Conservation (phyloP, 78 protist genomes). For the Creolimax fragrantissima region DNA sequence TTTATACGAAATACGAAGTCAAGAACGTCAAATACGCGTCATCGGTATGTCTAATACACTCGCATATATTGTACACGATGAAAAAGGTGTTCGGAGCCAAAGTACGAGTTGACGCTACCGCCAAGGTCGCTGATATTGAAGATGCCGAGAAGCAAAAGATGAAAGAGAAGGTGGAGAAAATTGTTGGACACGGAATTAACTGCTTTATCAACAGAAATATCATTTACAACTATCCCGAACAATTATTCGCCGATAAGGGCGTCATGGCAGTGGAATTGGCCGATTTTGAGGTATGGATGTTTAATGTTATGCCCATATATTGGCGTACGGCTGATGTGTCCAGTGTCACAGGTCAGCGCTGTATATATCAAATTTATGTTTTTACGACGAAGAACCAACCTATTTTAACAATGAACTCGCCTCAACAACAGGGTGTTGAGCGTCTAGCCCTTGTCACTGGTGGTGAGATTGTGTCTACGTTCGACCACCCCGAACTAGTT, state of each 20-base stretch:
- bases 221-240: constrained; percentile 96
- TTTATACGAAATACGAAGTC: too few relatives aligned
- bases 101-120: constrained; percentile 48
- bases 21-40: too few relatives aligned
- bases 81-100: not conserved
- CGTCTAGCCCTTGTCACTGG: constrained; percentile 63
- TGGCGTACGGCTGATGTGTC: too few relatives aligned
- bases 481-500: constrained; percentile 84
- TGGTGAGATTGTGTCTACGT: constrained; percentile 94
- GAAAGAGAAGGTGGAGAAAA: constrained; percentile 77
- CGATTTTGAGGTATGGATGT: constrained; percentile 99
- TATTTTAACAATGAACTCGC: too few relatives aligned
- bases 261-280: constrained; percentile 94
- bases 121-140: constrained; percentile 84
- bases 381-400: too few relatives aligned
- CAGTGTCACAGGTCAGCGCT: too few relatives aligned
- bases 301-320: too few relatives aligned
- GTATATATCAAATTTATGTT: too few relatives aligned
- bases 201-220: constrained; percentile 96
- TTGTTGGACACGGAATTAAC: constrained; percentile 77
- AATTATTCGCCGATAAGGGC: constrained; percentile 76
- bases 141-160: constrained; percentile 84
- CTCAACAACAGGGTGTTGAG: too few relatives aligned
- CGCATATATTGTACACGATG: too few relatives aligned
- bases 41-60: too few relatives aligned